A percentile compares a stretch with the other conserved stretches of the same genome.
phyloP scores from a whole-genome alignment of 306 rosid genomes.

The Castanea mollissima region DNA sequence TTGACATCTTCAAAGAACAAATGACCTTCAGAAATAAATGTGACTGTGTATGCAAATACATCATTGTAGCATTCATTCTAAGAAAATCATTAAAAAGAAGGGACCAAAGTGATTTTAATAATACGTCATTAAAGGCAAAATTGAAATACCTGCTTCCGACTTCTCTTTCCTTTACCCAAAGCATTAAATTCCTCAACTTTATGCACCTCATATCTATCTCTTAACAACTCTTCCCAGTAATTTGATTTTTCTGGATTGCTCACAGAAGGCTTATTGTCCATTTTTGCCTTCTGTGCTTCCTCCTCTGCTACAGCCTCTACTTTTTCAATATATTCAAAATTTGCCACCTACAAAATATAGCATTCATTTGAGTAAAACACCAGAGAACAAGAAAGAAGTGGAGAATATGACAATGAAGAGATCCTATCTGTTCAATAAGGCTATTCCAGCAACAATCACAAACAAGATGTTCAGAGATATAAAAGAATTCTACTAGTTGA shows the following conservation, averaged over 20 bases:
- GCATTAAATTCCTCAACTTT: constrained; percentile 86
- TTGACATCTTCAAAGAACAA: neutral
- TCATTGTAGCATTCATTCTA: neutral
- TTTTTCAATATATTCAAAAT: constrained; percentile 92
- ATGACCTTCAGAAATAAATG: neutral
- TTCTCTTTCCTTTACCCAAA: constrained; percentile 94
- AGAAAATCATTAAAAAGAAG: neutral
- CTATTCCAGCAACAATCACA: neutral
- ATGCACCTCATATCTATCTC: constrained; percentile 82
- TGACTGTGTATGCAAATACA: neutral
- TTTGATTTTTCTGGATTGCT: constrained; percentile 58
- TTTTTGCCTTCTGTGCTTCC: constrained; percentile 62
- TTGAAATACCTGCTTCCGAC: constrained; percentile 78
- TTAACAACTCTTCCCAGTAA: constrained; percentile 95
- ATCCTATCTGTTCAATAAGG: neutral
- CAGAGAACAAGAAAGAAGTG: constrained; percentile 6
- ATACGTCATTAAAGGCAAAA: constrained; percentile 6
- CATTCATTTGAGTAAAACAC: constrained; percentile 11
- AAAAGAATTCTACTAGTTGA: neutral
- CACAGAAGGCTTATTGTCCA: constrained; percentile 36
- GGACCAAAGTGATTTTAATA: constrained; percentile 3
- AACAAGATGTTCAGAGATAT: constrained; percentile 3
- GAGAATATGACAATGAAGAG: neutral
- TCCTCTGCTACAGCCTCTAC: constrained; percentile 75
- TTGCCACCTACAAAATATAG: constrained; percentile 73